Percentiles rank a stretch among this genome's conserved stretches.
phyloP scores from a whole-genome alignment of 768 basidiomycete genomes.

The Trametes coccinea region DNA sequence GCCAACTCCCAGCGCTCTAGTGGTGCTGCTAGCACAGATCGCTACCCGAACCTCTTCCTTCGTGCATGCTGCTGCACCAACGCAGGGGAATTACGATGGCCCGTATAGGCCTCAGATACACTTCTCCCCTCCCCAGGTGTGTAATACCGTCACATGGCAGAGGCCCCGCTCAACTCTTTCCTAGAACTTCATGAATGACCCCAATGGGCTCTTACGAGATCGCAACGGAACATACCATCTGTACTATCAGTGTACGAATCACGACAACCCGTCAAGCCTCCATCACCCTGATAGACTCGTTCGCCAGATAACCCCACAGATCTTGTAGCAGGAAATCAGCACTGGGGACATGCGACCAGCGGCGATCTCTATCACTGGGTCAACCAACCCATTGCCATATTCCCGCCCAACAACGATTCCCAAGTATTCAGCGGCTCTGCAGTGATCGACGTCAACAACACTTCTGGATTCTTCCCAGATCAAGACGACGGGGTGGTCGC shows the following conservation, averaged over 20 bases:
- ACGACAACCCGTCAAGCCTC: too few relatives aligned
- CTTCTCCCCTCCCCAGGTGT: slow-evolving; percentile 16
- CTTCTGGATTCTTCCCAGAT: slow-evolving; percentile 18
- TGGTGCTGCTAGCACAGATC: too few relatives aligned
- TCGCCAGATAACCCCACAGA: slow-evolving; percentile 10
- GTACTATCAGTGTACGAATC: slow-evolving; percentile 17
- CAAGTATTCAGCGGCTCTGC: slow-evolving; percentile 19
- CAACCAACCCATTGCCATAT: slow-evolving; percentile 19
- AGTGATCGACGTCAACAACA: slow-evolving; percentile 19
- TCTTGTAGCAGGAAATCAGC: slow-evolving; percentile 8
- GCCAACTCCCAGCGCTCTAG: too few relatives aligned
- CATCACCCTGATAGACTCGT: background rate
- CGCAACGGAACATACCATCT: slow-evolving; percentile 17
- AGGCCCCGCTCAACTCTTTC: background rate
- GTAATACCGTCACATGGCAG: background rate
- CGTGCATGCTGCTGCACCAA: background rate
- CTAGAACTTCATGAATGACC: slow-evolving; percentile 19
- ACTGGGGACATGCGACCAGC: slow-evolving; percentile 20
- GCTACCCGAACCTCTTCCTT: too few relatives aligned
- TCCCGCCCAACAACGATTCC: slow-evolving; percentile 9
- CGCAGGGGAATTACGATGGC: slow-evolving; percentile 4
- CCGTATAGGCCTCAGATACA: slow-evolving; percentile 12
- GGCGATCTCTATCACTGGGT: slow-evolving; percentile 17
- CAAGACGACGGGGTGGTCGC: slow-evolving; percentile 17
- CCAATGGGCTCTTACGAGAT: slow-evolving; percentile 12